phyloP scores from a whole-genome alignment of 805 yeast genomes.

The Lachancea quebecensis region DNA sequence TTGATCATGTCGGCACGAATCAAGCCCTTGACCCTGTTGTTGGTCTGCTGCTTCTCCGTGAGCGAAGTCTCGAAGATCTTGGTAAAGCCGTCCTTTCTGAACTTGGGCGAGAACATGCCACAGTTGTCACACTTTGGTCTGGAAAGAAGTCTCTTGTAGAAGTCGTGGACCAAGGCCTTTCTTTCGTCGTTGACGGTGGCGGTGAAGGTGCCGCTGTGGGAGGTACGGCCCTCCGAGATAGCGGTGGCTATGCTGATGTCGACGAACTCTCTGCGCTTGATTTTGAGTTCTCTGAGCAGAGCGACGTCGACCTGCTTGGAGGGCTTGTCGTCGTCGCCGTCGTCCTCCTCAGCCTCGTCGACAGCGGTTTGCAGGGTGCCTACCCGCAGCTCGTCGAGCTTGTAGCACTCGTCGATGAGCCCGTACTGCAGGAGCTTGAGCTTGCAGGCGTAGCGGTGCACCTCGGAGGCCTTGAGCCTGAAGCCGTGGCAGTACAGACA shows the following conservation, averaged over 20 bases:
- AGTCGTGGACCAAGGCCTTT: conserved; percentile 62
- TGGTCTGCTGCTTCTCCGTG: conserved; percentile 69
- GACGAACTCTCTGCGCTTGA: conserved; percentile 63
- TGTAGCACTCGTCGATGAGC: conserved; percentile 66
- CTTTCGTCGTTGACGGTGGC: conserved; percentile 86
- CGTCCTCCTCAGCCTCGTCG: conserved; percentile 42
- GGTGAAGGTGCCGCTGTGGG: conserved; percentile 63
- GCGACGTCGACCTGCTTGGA: conserved; percentile 35
- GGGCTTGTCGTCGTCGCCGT: conserved; percentile 33
- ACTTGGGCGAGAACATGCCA: conserved; percentile 89
- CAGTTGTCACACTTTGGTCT: conserved; percentile 93
- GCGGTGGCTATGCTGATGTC: conserved; percentile 65
- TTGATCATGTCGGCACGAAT: conserved; percentile 65
- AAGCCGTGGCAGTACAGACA: conserved; percentile 91
- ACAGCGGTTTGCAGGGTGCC: conserved; percentile 30
- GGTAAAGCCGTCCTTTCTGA: conserved; percentile 89
- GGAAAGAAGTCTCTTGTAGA: conserved; percentile 63
- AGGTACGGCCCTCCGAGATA: conserved; percentile 65
- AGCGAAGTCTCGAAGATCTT: conserved; percentile 87
- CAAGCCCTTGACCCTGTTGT: conserved; percentile 78
- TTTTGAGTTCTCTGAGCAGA: conserved; percentile 42
- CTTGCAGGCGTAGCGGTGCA: conserved; percentile 71
- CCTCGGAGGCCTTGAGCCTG: conserved; percentile 60
- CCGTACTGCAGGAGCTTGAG: conserved; percentile 83
- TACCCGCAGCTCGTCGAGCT: conserved; percentile 55